Evolutionary conservation across 257 asterid species (phyloP), one percentile per base, ranked within the genome.

Genomic region (Eustoma russellianum): DNA sequence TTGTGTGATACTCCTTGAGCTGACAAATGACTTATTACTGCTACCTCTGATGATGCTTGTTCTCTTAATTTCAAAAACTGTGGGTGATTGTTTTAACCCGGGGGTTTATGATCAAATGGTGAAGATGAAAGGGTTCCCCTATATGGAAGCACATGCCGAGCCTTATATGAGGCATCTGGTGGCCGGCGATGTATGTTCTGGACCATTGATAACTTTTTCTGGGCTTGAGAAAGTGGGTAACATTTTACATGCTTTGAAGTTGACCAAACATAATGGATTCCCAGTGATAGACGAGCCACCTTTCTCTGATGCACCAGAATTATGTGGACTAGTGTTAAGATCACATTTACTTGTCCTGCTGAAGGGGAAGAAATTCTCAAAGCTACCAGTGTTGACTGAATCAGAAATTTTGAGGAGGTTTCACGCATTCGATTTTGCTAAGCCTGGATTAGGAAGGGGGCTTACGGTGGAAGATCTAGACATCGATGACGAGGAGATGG

Each of bases 101-200:
- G 97, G 97, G 0, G 94, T 89, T 12, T 89, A 89, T 9, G 97
- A 89, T 73, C 97, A 89, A 55, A 89, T 86, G 33, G 89, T 89
- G 68, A 64, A 67, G 73, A 79, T 89, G 95, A 89, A 89, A 64
- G 97, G 95, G 16, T 66, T 89, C 71, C 97, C 97, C 9, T 89
- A 69, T 72, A 46, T 89, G 93, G 97, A 89, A 64, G 93, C 85
- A 44, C 97, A 89, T 53, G 94, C 95, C 0, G 94, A 83, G 46
- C 90, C 95, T 2, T 89, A 89, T 74, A 89, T 86, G 97, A 78
- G 80, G 73, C 89, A 89, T 30, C 68, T 89, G 66, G 68, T 76
- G 3, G 94, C 95, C 0, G 93, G 86, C 52, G 93, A 86, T 48
- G 95, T 89, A 47, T 86, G 94, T 70, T 75, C 97, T 7, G 95